Base-by-base conservation (phyloP, 73 alveolate genomes). In the Loxodes magnus region DNA sequence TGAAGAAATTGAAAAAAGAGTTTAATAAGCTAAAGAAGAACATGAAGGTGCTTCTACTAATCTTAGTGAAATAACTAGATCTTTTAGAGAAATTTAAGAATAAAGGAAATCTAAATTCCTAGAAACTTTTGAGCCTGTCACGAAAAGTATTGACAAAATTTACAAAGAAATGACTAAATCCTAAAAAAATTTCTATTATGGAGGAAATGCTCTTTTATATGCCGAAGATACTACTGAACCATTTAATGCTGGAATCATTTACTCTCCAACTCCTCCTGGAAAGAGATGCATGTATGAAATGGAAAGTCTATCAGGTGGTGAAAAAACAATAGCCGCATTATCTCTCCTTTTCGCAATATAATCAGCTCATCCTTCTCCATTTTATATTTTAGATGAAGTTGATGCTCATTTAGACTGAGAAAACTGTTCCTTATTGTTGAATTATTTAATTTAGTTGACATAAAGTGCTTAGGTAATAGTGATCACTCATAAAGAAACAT, bases 281-380 rank as follows among this genome's bases (percentile, higher is more conserved):
- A 88, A 88, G 75, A 61, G 88, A 55, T 77, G 65, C 30, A 71
- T 84, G 29, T 75, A 74, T 55, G 96, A 88, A 58, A 63, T 84
- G 23, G 78, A 71, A 20, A 77, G 67, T 56, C 74, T 78, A 24
- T 84, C 96, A 4, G 98, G 98, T 34, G 98, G 98, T 9, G 98
- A 88, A 64, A 88, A 84, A 61, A 88, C 98, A 14, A 78, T 88
- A 12, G 96, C 96, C 4, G 86, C 92, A 20, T 77, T 88, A 4
- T 73, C 92, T 29, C 54, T 88, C 35, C 53, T 84, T 27, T 68
- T 84, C 33, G 74, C 94, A 15, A 43, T 84, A 22, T 90, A 77
- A 34, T 65, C 57, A 33, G 72, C 69, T 30, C 64, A 77, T 50
- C 82, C 84, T 14, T 70, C 94, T 26, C 94, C 94, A 38, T 60